These are phyloP conservation scores for Panaeolus papilionaceus DNA, from an alignment of 768 basidiomycete species.

Conservation along the genomic window DNA sequence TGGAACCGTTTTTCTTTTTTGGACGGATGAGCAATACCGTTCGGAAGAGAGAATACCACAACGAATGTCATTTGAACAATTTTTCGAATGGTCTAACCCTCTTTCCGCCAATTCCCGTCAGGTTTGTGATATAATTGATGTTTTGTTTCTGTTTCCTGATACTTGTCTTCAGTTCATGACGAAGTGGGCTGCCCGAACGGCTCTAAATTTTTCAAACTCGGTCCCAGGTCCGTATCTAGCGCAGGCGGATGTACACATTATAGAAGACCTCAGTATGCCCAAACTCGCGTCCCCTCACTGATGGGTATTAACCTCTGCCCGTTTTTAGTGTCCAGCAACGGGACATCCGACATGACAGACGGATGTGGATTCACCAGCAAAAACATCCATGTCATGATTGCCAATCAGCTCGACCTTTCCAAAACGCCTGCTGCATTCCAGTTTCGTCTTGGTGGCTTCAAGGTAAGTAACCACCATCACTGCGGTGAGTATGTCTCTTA, in stretches of 20 bases:
- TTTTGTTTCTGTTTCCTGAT: background rate
- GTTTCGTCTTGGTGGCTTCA: constrained; percentile 52
- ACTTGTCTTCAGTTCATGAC: constrained; percentile 51
- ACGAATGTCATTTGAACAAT: constrained; percentile 48
- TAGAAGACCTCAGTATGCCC: constrained; percentile 53
- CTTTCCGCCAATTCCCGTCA: constrained; percentile 52
- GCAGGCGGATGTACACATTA: constrained; percentile 38
- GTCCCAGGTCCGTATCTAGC: constrained; percentile 57
- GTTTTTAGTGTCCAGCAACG: constrained; percentile 28
- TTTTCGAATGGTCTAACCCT: constrained; percentile 64
- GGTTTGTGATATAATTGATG: constrained; percentile 35
- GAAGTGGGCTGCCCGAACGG: constrained; percentile 68
- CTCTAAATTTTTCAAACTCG: constrained; percentile 68
- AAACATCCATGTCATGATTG: constrained; percentile 37
- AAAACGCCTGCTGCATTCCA: constrained; percentile 54
- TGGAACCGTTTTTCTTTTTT: constrained; percentile 57
- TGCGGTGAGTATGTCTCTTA: background rate
- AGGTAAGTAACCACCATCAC: constrained; percentile 37
- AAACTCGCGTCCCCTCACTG: constrained; percentile 16
- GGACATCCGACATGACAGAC: constrained; percentile 59
- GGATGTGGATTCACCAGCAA: constrained; percentile 55
- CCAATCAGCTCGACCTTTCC: constrained; percentile 38
- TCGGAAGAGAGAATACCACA: constrained; percentile 26
- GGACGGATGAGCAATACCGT: constrained; percentile 52
- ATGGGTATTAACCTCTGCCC: constrained; percentile 13